phyloP scores from a whole-genome alignment of 192 early-diverging fungal species.

The Coemansia guatemalensis region DNA sequence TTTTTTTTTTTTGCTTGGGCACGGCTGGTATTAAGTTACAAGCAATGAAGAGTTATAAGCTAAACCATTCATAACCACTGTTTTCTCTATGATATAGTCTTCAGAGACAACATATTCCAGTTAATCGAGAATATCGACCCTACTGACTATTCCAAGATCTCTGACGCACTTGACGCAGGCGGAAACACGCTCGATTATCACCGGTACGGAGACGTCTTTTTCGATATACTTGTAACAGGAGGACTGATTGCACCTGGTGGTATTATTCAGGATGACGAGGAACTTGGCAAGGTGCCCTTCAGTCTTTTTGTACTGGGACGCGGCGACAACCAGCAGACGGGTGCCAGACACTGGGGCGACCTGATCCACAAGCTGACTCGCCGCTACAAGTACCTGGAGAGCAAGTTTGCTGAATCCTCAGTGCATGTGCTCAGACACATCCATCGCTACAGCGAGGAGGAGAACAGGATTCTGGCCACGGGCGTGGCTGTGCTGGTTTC shows the following conservation, averaged over 20 bases:
- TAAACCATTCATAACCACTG: neutral
- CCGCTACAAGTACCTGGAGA: conserved; percentile 92
- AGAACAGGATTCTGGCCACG: conserved; percentile 77
- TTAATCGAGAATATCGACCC: conserved; percentile 56
- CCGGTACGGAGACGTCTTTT: conserved; percentile 92
- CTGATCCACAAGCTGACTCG: conserved; percentile 89
- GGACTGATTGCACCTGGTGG: conserved; percentile 71
- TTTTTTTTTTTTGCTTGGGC: no score
- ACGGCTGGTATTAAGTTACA: no score
- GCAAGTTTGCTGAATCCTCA: conserved; percentile 80
- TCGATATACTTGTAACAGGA: conserved; percentile 91
- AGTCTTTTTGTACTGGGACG: conserved; percentile 54
- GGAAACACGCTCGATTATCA: conserved; percentile 91
- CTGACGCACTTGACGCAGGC: conserved; percentile 71
- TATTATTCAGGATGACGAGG: conserved; percentile 64
- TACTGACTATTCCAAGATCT: conserved; percentile 71
- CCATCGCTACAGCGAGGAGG: conserved; percentile 81
- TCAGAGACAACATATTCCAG: conserved; percentile 46
- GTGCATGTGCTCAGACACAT: conserved; percentile 84
- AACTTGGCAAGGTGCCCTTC: conserved; percentile 76
- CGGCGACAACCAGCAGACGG: conserved; percentile 53
- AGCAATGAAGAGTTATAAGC: neutral
- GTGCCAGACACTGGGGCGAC: conserved; percentile 74
- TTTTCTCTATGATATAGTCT: conserved; percentile 4
- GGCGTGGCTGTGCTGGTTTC: conserved; percentile 75